phyloP scores from a whole-genome alignment of 176 grass and related monocot species.

The Puccinellia tenuiflora region DNA sequence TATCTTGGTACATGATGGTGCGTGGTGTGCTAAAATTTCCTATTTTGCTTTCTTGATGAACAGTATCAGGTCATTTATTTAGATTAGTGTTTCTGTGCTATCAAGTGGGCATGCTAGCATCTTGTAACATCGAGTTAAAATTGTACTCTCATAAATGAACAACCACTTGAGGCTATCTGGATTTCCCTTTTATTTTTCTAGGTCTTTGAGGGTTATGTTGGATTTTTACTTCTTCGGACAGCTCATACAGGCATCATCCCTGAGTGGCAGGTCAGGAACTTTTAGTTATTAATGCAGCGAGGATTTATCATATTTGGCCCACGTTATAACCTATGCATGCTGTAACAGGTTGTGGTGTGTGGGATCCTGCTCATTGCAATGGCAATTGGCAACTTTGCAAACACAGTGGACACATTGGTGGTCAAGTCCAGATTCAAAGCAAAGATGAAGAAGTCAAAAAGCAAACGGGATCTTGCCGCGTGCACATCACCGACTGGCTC shows the following conservation, averaged over 20 bases:
- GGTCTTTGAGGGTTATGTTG: constrained; percentile 93
- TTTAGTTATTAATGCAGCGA: neutral
- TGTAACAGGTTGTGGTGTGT: constrained; percentile 64
- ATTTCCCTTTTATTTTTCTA: constrained; percentile 10
- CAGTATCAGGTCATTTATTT: neutral
- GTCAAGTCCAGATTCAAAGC: constrained; percentile 74
- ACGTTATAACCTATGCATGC: constrained; percentile 11
- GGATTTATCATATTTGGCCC: neutral
- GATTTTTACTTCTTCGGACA: constrained; percentile 73
- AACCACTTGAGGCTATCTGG: neutral
- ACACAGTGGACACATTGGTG: constrained; percentile 85
- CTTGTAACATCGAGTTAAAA: neutral
- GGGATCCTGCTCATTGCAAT: constrained; percentile 84
- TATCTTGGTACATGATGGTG: neutral
- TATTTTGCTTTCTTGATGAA: neutral
- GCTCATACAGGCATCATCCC: constrained; percentile 53
- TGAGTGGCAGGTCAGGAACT: constrained; percentile 83
- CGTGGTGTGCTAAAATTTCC: neutral
- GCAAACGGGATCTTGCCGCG: constrained; percentile 48
- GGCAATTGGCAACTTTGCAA: constrained; percentile 84
- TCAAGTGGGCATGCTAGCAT: neutral
- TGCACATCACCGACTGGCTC: constrained; percentile 33
- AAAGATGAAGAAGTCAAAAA: constrained; percentile 81
- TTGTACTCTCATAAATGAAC: neutral
- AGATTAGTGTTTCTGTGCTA: neutral